Percentiles rank a stretch among this genome's conserved stretches.
Conservation (phyloP, 305 asterid genomes). For the Fraxinus ornus region DNA sequence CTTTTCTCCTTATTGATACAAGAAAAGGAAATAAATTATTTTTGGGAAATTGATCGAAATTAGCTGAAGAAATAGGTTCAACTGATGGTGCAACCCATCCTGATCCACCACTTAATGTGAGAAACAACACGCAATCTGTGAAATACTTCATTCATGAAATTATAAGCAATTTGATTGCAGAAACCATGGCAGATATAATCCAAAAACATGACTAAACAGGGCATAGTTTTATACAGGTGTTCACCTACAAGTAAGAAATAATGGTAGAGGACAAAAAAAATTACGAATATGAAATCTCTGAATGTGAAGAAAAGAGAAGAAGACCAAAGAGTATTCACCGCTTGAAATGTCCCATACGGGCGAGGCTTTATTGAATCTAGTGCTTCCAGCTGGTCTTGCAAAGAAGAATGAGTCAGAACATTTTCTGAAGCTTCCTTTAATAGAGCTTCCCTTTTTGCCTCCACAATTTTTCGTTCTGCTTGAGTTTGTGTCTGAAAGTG, state of each 20-base stretch:
- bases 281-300: slow-evolving; percentile 7
- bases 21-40: not conserved
- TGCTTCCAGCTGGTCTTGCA: slow-evolving; percentile 52
- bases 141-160: not conserved
- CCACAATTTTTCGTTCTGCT: slow-evolving; percentile 74
- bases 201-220: not conserved
- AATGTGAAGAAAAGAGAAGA: slow-evolving; percentile 21
- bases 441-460: slow-evolving; percentile 71
- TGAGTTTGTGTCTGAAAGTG: slow-evolving; percentile 78
- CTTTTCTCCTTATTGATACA: not conserved
- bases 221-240: not conserved
- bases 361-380: slow-evolving; percentile 69
- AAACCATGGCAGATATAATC: not conserved
- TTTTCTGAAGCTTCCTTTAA: slow-evolving; percentile 57
- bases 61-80: not conserved
- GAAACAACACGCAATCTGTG: not conserved
- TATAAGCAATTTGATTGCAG: not conserved
- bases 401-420: slow-evolving; percentile 37
- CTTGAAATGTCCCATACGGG: slow-evolving; percentile 80
- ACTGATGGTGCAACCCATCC: not conserved
- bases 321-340: slow-evolving; percentile 49
- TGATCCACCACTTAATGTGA: not conserved
- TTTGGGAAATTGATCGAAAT: not conserved
- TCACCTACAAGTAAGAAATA: not conserved
- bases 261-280: not conserved